Base-by-base conservation (phyloP, 106 monocot genomes). In the Hemerocallis citrina region DNA sequence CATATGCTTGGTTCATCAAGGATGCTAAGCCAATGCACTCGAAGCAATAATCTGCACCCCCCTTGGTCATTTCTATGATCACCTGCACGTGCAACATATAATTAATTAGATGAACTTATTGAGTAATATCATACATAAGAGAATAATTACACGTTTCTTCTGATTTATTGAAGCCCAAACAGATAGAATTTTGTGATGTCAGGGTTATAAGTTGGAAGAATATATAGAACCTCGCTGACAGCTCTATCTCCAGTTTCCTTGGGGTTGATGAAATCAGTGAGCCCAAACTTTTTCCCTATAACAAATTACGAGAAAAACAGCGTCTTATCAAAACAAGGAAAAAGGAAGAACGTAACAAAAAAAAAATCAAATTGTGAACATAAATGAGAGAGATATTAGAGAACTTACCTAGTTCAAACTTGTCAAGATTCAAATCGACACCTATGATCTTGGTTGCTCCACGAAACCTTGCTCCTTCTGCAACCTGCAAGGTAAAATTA, bases 191-290 rank as follows among this genome's bases (percentile, higher is more conserved):
- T n/a, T n/a, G n/a, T n/a, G n/a, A n/a, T n/a, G n/a, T n/a, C n/a
- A n/a, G n/a, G n/a, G n/a, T n/a, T n/a, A n/a, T n/a, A n/a, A n/a
- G n/a, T n/a, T n/a, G n/a, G n/a, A n/a, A n/a, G n/a, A n/a, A n/a
- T n/a, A n/a, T n/a, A n/a, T 7, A 12, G 3, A 1, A 82, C 94
- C 86, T 96, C 60, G 17, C 58, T 72, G 5, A 87, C 40, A 2
- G 81, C 14, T 69, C 63, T 78, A 8, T 79, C 83, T 25, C 87
- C 96, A 1, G 64, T 78, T 3, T 90, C 90, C 33, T 75, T 87
- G 22, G 96, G 84, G 42, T 90, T 96, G 7, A 96, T 52, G 61
- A 90, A 91, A 52, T 90, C 84, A 15, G 90, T 96, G 6, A 96
- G 15, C 13, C 96, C 96, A 75, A 96, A 77, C 68, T 69, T 91